Evolutionary conservation across 371 early-diverging fungal species (phyloP).

Genomic region (Mucor indicus): DNA sequence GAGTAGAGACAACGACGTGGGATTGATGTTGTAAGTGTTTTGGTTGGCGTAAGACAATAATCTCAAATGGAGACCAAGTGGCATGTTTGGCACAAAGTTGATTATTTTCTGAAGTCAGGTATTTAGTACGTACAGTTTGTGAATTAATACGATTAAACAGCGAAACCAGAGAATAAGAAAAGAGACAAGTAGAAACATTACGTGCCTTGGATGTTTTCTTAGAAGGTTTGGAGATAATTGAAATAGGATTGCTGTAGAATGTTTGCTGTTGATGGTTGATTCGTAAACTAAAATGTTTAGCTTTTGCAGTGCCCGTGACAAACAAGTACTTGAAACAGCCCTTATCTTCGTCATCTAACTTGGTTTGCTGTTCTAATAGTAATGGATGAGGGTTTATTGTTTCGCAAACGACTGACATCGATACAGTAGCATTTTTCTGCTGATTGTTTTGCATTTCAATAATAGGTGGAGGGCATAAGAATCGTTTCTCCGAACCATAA

Average conservation of each 20-base stretch:
- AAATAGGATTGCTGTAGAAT: conserved; percentile 68
- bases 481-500: conserved; percentile 86
- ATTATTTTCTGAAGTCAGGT: conserved; percentile 53
- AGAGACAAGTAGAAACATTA: conserved; percentile 72
- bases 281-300: conserved; percentile 74
- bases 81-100: conserved; percentile 72
- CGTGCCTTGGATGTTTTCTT: conserved; percentile 85
- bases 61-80: conserved; percentile 78
- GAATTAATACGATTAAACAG: conserved; percentile 83
- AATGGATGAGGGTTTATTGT: conserved; percentile 26
- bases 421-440: conserved; percentile 42
- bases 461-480: conserved; percentile 86
- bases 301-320: conserved; percentile 78
- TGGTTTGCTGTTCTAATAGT: conserved; percentile 51
- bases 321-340: conserved; percentile 72
- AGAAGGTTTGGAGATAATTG: conserved; percentile 85
- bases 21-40: too few species aligned
- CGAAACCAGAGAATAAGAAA: conserved; percentile 66
- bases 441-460: conserved; percentile 38
- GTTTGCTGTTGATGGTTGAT: conserved; percentile 27
- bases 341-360: conserved; percentile 49
- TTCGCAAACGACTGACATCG: conserved; percentile 64
- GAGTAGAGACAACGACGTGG: too few species aligned
- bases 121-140: conserved; percentile 86
- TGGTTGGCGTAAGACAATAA: conserved; percentile 52